Evolutionary conservation across 2,329 filamentous ascomycete genomes (phyloP), one percentile per base, ranked within the genome.

Genomic region (Talaromyces verruculosus): DNA sequence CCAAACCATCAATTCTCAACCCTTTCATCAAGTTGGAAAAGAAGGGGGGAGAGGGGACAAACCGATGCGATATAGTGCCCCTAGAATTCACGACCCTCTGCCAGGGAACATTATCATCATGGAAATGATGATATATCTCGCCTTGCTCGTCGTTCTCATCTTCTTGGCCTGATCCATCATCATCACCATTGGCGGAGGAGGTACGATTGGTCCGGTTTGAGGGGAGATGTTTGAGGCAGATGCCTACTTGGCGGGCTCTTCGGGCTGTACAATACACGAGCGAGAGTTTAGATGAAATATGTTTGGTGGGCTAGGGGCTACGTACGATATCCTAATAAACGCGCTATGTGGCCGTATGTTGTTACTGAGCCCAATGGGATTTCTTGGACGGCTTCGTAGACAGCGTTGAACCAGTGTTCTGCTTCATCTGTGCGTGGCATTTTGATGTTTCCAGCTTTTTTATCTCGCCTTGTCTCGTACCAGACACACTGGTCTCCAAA

Each of bases 61-160:
- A 94, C 92, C 93, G 87, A 7, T 91, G 91, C 53, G 93, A 96
- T 70, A 98, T 96, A 67, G 87, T 83, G 25, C 94, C 93, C 78
- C 91, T 94, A 15, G 91, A 82, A 77, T 94, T 97, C 75, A 98
- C 90, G 67, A 98, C 91, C 66, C 95, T 84, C 81, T 98, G 94
- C 94, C 94, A 98, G 0, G 94, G 94, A 3, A 98, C 94, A 69
- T 90, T 97, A 28, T 82, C 83, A 67, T 85, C 83, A 76, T 97
- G 89, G 80, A 90, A 96, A 65, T 80, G 77, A 63, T 79, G 76
- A 53, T 78, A 78, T 41, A 76, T 55, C 53, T 66, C 65, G 0
- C 65, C 65, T 7, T 39, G 61, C 53, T 66, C 65, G 53, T 66
- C 65, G 28, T 64, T 53, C 22, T 64, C 65, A 37, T 67, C 79